These are phyloP conservation scores for Mariannaea elegans DNA, from an alignment of 2,329 filamentous ascomycete species.

Conservation along the genomic window DNA sequence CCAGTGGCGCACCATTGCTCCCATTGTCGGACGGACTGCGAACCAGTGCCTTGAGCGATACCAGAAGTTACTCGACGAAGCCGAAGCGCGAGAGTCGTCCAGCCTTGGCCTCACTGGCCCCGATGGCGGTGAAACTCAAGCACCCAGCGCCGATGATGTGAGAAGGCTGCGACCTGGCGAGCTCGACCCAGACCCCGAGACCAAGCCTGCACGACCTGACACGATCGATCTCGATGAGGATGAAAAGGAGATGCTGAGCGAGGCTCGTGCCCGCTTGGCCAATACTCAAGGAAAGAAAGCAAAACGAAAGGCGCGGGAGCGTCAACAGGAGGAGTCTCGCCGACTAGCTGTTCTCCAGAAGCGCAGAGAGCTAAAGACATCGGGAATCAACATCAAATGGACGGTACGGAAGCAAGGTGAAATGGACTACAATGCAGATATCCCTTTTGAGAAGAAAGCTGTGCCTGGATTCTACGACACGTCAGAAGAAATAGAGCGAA, in stretches of 20 bases:
- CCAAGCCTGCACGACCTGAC: conserved; percentile 92
- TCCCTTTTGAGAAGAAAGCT: conserved; percentile 94
- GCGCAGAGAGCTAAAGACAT: conserved; percentile 93
- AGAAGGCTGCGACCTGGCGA: conserved; percentile 89
- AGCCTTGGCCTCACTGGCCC: conserved; percentile 85
- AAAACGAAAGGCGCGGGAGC: conserved; percentile 94
- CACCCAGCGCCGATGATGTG: conserved; percentile 92
- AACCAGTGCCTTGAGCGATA: conserved; percentile 98
- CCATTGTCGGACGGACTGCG: conserved; percentile 93
- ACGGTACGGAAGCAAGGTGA: conserved; percentile 90
- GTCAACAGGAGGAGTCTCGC: conserved; percentile 93
- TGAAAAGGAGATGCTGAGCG: conserved; percentile 99
- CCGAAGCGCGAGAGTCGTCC: conserved; percentile 87
- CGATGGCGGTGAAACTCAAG: conserved; percentile 84
- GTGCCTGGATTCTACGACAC: conserved; percentile 94
- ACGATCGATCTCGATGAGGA: conserved; percentile 99
- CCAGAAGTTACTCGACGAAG: conserved; percentile 94
- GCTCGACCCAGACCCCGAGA: conserved; percentile 96
- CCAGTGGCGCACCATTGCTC: conserved; percentile 98
- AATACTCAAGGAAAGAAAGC: conserved; percentile 99
- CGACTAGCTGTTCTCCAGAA: conserved; percentile 92
- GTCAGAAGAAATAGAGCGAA: conserved; percentile 78
- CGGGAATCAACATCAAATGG: conserved; percentile 98
- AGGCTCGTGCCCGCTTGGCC: conserved; percentile 92
- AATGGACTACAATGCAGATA: conserved; percentile 99